A percentile compares a stretch with the other conserved stretches of the same genome.
Conservation (phyloP, 1,284 basidiomycete species). For the Ustilago vetiveriae region DNA sequence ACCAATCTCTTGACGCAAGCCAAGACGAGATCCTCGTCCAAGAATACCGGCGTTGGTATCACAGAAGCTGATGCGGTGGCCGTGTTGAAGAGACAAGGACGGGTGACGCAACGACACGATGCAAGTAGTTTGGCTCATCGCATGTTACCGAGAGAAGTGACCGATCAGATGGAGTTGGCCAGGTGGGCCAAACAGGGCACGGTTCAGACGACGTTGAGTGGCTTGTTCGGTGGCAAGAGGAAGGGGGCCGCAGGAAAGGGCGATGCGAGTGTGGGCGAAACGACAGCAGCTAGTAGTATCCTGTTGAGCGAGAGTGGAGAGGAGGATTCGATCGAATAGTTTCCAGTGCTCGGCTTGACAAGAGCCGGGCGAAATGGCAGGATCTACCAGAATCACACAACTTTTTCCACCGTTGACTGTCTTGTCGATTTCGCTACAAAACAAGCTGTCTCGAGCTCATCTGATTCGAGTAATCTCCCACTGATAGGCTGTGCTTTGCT, state of each 20-base stretch:
- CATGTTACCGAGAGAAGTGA: conserved; percentile 38
- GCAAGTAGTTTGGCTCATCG: conserved; percentile 31
- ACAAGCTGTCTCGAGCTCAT: too few species aligned
- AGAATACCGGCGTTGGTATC: conserved; percentile 12
- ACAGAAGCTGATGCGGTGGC: conserved; percentile 38
- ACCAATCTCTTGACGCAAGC: conserved; percentile 22
- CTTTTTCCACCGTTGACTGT: too few species aligned
- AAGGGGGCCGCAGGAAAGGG: neutral
- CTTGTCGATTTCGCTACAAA: too few species aligned
- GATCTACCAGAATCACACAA: too few species aligned
- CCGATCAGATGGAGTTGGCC: conserved; percentile 45
- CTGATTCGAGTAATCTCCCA: too few species aligned
- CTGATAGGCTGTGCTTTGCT: too few species aligned
- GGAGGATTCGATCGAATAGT: conserved; percentile 1
- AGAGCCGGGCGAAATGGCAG: neutral
- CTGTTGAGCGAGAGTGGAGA: conserved; percentile 4
- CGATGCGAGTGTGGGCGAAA: conserved; percentile 2
- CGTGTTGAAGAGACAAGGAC: conserved; percentile 40
- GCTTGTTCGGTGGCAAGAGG: conserved; percentile 1
- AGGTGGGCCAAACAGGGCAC: conserved; percentile 35
- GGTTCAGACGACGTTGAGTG: conserved; percentile 38
- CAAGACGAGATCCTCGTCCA: conserved; percentile 3
- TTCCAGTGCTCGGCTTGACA: too few species aligned
- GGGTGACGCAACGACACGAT: conserved; percentile 33
- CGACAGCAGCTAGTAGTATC: conserved; percentile 4